Evolutionary conservation across 345 rosid species (phyloP).

Genomic region (Gossypium thurberi): DNA sequence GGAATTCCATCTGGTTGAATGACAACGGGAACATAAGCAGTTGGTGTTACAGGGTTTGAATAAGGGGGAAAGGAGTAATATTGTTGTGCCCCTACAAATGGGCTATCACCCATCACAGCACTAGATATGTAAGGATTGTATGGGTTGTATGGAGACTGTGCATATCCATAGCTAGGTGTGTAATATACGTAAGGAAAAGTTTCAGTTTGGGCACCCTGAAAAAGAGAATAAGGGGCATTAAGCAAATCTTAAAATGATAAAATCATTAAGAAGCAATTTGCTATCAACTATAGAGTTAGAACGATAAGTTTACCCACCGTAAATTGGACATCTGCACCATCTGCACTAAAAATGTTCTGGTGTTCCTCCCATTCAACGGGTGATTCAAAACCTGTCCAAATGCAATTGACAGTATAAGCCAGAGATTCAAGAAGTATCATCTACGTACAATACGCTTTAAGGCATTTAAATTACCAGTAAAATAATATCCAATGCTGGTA

Average conservation of each 20-base stretch:
- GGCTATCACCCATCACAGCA: slow-evolving; percentile 58
- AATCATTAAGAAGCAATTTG: not conserved
- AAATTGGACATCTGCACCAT: slow-evolving; percentile 75
- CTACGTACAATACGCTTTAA: not conserved
- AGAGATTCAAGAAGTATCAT: not conserved
- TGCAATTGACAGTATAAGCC: not conserved
- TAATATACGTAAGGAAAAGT: slow-evolving; percentile 73
- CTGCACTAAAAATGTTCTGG: slow-evolving; percentile 62
- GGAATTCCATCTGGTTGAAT: slow-evolving; percentile 46
- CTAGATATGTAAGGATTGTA: slow-evolving; percentile 91
- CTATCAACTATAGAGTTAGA: not conserved
- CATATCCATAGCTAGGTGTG: slow-evolving; percentile 75
- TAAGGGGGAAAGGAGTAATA: slow-evolving; percentile 56
- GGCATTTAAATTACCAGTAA: slow-evolving; percentile 59
- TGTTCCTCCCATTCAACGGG: slow-evolving; percentile 96
- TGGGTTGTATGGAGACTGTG: slow-evolving; percentile 85
- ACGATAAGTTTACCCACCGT: slow-evolving; percentile 32
- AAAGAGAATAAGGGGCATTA: slow-evolving; percentile 8
- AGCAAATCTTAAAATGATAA: slow-evolving; percentile 9
- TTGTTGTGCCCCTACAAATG: slow-evolving; percentile 57
- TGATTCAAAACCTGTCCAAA: slow-evolving; percentile 64
- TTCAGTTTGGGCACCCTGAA: slow-evolving; percentile 81
- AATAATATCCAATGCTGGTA: slow-evolving; percentile 72
- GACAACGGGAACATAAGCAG: slow-evolving; percentile 46
- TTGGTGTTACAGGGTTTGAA: slow-evolving; percentile 49